phyloP scores from a whole-genome alignment of 345 rosid species.

The Eucalyptus urophylla region DNA sequence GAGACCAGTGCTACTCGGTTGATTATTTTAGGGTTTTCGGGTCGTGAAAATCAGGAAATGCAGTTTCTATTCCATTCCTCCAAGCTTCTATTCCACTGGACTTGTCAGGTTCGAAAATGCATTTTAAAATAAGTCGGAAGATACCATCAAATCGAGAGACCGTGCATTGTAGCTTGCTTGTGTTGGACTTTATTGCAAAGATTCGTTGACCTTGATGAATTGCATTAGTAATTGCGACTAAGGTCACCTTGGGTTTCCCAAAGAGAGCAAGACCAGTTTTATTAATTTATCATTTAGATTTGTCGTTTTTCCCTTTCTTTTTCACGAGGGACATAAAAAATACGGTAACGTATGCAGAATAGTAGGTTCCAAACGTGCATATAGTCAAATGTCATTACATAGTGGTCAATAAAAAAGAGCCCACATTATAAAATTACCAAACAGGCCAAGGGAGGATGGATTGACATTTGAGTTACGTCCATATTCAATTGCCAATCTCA shows the following conservation, averaged over 20 bases:
- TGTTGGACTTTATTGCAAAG: not conserved
- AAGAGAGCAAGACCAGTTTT: not conserved
- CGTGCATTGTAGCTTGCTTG: not conserved
- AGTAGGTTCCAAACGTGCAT: not conserved
- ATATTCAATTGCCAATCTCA: not conserved
- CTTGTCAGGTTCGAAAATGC: slow-evolving; percentile 34
- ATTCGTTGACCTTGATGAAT: not conserved
- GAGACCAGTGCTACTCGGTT: not conserved
- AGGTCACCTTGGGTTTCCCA: not conserved
- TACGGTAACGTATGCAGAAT: not conserved
- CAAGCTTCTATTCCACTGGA: slow-evolving; percentile 91
- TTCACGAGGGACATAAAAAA: not conserved
- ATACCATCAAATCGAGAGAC: not conserved
- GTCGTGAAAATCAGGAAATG: slow-evolving; percentile 36
- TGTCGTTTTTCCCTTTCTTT: not conserved
- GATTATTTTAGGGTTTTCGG: slow-evolving; percentile 13
- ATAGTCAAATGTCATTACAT: not conserved
- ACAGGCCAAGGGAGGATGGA: not conserved
- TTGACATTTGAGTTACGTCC: not conserved
- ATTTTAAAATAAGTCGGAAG: not conserved
- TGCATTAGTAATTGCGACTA: not conserved
- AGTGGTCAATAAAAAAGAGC: not conserved
- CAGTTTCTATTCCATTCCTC: slow-evolving; percentile 95
- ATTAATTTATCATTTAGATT: not conserved
- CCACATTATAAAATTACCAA: not conserved